These are phyloP conservation scores for Sporothrix phasma DNA, from an alignment of 2,329 filamentous ascomycete species.

Conservation along the genomic window DNA sequence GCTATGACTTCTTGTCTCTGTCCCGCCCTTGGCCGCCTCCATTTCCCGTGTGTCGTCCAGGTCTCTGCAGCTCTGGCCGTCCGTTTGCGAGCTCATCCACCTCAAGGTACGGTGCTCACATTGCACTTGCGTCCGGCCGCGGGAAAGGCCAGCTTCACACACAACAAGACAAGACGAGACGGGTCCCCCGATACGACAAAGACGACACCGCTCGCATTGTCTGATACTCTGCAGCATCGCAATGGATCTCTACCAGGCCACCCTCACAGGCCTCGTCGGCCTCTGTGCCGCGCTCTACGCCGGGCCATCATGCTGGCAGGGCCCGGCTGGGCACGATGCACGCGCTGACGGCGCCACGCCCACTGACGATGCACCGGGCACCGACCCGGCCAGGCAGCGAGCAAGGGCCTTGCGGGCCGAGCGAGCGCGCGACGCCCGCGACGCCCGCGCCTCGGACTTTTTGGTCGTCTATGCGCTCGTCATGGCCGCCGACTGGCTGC, in stretches of 20 bases:
- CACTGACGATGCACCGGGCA: not conserved
- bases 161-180: too few species aligned
- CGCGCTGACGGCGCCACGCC: not conserved
- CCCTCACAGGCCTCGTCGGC: conserved; percentile 26
- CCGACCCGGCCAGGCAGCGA: not conserved
- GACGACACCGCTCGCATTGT: not conserved
- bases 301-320: conserved; percentile 14
- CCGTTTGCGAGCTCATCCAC: too few species aligned
- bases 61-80: too few species aligned
- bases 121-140: not conserved
- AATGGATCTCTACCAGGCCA: conserved; percentile 28
- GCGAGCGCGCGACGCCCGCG: not conserved
- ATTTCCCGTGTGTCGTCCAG: not conserved
- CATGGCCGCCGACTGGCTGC: conserved; percentile 42
- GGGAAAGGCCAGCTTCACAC: too few species aligned
- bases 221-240: not conserved
- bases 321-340: not conserved
- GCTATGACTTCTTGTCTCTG: not conserved
- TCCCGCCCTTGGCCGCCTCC: not conserved
- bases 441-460: conserved; percentile 24
- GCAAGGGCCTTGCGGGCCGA: not conserved
- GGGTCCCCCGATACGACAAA: too few species aligned
- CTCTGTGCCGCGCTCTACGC: conserved; percentile 25
- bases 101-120: too few species aligned
- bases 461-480: conserved; percentile 38